A percentile compares a stretch with the other conserved stretches of the same genome.
Evolutionary conservation across 257 asterid species (phyloP).

Genomic region (Fraxinus quadrangulata): DNA sequence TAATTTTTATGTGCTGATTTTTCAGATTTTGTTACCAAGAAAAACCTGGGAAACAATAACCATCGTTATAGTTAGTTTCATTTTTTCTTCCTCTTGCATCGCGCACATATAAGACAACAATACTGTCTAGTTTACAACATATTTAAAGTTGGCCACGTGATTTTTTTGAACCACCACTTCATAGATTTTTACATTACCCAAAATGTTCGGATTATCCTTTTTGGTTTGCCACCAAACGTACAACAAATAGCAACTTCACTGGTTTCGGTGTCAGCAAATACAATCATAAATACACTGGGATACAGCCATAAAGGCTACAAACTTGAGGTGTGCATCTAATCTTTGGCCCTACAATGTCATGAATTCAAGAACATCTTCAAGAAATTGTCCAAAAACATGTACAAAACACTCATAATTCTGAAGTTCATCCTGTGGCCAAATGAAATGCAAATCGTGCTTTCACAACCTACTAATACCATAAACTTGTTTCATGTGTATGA

Average conservation of each 20-base stretch:
- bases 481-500: background rate
- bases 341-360: background rate
- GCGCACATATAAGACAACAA: background rate
- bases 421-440: no score
- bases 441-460: background rate
- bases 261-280: background rate
- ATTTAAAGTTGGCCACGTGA: no score
- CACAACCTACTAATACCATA: background rate
- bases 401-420: background rate
- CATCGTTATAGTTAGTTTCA: background rate
- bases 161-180: background rate
- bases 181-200: background rate
- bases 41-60: background rate
- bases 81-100: background rate
- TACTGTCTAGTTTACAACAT: no score
- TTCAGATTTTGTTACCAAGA: background rate
- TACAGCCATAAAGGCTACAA: background rate
- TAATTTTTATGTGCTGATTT: background rate
- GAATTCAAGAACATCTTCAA: conserved; percentile 1
- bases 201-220: background rate
- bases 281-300: background rate
- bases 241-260: background rate
- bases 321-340: background rate
- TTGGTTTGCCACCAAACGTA: background rate
- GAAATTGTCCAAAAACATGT: background rate